phyloP scores from a whole-genome alignment of 192 early-diverging fungal species.

The Coemansia sp. region DNA sequence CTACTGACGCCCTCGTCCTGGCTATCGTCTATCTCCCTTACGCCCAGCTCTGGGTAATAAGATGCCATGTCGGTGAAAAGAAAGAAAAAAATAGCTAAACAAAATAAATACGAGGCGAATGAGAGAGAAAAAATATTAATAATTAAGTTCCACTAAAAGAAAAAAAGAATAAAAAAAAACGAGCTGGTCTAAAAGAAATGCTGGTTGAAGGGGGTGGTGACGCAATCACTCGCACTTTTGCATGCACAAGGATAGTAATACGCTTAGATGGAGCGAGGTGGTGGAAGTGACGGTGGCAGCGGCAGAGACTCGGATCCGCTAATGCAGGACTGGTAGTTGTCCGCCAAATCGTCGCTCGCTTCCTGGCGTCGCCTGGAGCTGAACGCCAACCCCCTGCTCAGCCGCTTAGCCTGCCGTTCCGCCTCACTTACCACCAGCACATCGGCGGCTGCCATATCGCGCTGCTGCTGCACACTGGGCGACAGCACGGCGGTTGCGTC shows the following conservation, averaged over 20 bases:
- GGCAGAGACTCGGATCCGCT: too few species aligned
- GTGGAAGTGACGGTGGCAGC: too few species aligned
- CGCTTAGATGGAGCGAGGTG: background rate
- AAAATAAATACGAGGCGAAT: background rate
- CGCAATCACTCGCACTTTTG: background rate
- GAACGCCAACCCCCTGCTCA: background rate
- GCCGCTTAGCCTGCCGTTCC: background rate
- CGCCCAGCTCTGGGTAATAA: constrained; percentile 40
- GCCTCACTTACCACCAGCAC: background rate
- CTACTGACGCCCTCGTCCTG: constrained; percentile 10
- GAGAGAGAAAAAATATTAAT: background rate
- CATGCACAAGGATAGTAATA: too few species aligned
- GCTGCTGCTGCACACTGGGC: background rate
- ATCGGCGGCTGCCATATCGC: background rate
- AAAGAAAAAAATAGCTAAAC: constrained; percentile 1
- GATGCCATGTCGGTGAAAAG: constrained; percentile 33
- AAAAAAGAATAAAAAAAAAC: background rate
- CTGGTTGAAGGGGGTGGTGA: constrained; percentile 19
- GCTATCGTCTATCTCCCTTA: constrained; percentile 35
- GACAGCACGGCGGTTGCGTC: background rate
- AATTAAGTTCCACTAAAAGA: background rate
- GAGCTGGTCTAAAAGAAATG: background rate
- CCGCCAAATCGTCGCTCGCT: background rate
- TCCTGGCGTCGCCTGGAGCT: background rate
- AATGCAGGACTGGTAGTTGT: too few species aligned